Evolutionary conservation across 2,329 filamentous ascomycete genomes (phyloP).

Genomic region (Monosporascus sp.): DNA sequence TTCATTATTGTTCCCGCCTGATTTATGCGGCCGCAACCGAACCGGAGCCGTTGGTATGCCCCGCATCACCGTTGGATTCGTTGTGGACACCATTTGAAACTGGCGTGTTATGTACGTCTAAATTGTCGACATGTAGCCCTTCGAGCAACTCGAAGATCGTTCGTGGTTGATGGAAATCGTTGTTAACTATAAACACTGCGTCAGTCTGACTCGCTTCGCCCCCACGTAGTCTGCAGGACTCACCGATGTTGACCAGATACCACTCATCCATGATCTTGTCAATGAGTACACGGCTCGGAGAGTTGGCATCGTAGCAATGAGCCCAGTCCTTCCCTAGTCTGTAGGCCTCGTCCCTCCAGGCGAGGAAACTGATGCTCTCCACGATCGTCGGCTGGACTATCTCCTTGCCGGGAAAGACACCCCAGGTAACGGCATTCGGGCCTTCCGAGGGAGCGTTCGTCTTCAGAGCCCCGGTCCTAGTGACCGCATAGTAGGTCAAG

Average conservation of each 20-base stretch:
- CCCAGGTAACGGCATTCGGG: constrained; percentile 98
- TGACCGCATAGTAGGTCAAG: constrained; percentile 91
- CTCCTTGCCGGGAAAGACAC: constrained; percentile 96
- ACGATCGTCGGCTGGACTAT: constrained; percentile 99
- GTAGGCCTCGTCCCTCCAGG: constrained; percentile 98
- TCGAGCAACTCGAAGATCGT: constrained; percentile 85
- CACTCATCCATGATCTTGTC: constrained; percentile 81
- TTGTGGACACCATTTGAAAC: constrained; percentile 24
- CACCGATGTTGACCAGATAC: constrained; percentile 93
- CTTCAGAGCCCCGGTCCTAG: constrained; percentile 71
- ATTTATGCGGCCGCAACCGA: constrained; percentile 6
- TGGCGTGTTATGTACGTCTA: constrained; percentile 41
- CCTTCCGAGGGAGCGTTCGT: constrained; percentile 82
- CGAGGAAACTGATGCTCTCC: constrained; percentile 93
- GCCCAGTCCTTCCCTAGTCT: constrained; percentile 90
- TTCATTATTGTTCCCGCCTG: constrained; percentile 12
- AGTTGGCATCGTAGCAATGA: constrained; percentile 74
- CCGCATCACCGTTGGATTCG: constrained; percentile 17
- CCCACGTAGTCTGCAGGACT: constrained; percentile 25
- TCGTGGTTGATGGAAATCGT: constrained; percentile 84
- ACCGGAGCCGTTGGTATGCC: background rate
- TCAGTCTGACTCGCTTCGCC: constrained; percentile 3
- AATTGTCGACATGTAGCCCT: constrained; percentile 62
- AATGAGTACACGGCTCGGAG: constrained; percentile 73
- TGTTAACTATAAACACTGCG: constrained; percentile 64